phyloP scores from a whole-genome alignment of 1,139 yeast genomes.

The Nakaseomyces delphensis region DNA sequence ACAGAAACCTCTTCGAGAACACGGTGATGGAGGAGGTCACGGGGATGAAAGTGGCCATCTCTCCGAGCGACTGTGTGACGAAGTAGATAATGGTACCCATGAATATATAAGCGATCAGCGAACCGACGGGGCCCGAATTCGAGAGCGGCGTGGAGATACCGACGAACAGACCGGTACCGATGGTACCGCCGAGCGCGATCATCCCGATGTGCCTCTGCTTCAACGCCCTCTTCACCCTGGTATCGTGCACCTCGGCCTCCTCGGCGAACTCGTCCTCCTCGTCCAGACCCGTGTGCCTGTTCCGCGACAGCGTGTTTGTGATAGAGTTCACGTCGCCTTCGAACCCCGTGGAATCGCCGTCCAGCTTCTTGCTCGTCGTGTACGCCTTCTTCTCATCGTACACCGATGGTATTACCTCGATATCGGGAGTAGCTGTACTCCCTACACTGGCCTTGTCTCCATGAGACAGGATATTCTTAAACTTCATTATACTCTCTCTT shows the following conservation, averaged over 20 bases:
- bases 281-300: constrained; percentile 7
- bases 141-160: constrained; percentile 45
- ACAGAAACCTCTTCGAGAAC: constrained; percentile 51
- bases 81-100: constrained; percentile 58
- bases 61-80: constrained; percentile 66
- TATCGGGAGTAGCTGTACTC: not conserved
- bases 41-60: constrained; percentile 72
- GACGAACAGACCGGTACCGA: constrained; percentile 61
- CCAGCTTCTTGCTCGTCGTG: not conserved
- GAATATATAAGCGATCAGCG: constrained; percentile 55
- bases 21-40: constrained; percentile 59
- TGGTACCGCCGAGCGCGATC: constrained; percentile 64
- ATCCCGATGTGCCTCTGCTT: constrained; percentile 54
- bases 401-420: constrained; percentile 1
- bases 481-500: constrained; percentile 2
- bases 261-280: constrained; percentile 21
- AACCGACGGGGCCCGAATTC: constrained; percentile 57
- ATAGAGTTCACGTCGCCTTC: constrained; percentile 9
- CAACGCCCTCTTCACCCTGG: constrained; percentile 41
- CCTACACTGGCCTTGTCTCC: not conserved
- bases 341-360: not conserved
- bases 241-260: constrained; percentile 32
- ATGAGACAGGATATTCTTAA: constrained; percentile 2
- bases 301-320: constrained; percentile 11
- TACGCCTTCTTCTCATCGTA: constrained; percentile 5